phyloP scores from a whole-genome alignment of 2,329 filamentous ascomycete species.

The Apiospora marii region DNA sequence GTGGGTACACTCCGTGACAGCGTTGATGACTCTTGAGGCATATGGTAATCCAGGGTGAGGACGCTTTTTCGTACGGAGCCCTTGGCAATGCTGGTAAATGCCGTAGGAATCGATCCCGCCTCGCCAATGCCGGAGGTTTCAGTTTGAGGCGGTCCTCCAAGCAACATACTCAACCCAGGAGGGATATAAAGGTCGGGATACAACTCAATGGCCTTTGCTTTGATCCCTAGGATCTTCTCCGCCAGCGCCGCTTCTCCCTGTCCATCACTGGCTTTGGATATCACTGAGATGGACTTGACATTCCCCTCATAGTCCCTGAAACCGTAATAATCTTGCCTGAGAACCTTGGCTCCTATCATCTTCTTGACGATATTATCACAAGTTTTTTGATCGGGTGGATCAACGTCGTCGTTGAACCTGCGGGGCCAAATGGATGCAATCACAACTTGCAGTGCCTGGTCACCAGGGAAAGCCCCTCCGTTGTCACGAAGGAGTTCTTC shows the following conservation, averaged over 20 bases:
- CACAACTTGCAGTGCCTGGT: constrained; percentile 57
- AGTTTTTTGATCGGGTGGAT: constrained; percentile 45
- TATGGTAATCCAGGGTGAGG: constrained; percentile 21
- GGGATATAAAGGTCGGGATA: constrained; percentile 28
- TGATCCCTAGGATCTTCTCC: constrained; percentile 22
- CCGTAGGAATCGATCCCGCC: background rate
- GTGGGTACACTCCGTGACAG: background rate
- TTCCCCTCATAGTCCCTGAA: constrained; percentile 9
- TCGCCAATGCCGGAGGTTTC: background rate
- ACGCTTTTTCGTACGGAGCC: constrained; percentile 14
- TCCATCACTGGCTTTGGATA: background rate
- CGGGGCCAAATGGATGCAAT: constrained; percentile 52
- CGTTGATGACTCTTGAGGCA: constrained; percentile 1
- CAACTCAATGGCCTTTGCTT: constrained; percentile 26
- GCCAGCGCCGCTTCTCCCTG: background rate
- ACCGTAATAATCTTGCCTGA: constrained; percentile 22
- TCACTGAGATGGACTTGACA: constrained; percentile 23
- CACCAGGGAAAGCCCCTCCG: constrained; percentile 59
- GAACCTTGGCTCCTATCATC: constrained; percentile 31
- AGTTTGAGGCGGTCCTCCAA: background rate
- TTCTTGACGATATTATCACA: constrained; percentile 38
- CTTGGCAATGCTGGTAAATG: background rate
- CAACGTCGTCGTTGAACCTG: constrained; percentile 42
- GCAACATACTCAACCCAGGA: constrained; percentile 16
- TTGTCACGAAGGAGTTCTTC: constrained; percentile 47